phyloP scores from a whole-genome alignment of 1,139 yeast genomes.

The Hyphopichia burtonii region DNA sequence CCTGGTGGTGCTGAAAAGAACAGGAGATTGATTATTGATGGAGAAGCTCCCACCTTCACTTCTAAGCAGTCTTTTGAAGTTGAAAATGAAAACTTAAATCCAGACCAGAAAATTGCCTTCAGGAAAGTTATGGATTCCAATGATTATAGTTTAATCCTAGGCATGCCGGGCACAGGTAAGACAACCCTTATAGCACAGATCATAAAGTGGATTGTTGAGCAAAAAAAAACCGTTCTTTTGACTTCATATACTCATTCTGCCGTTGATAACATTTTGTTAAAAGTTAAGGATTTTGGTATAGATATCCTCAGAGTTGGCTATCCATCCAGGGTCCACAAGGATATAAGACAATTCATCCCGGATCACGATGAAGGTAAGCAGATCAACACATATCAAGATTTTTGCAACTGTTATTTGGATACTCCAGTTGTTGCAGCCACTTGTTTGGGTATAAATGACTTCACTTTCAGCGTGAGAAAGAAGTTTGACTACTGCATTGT shows the following conservation, averaged over 20 bases:
- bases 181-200: slow-evolving; percentile 86
- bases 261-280: slow-evolving; percentile 84
- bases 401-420: slow-evolving; percentile 43
- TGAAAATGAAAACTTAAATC: slow-evolving; percentile 32
- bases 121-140: slow-evolving; percentile 60
- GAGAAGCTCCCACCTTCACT: slow-evolving; percentile 28
- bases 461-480: slow-evolving; percentile 53
- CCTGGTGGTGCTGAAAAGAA: slow-evolving; percentile 53
- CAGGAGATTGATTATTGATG: slow-evolving; percentile 63
- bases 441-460: slow-evolving; percentile 73
- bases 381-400: slow-evolving; percentile 45
- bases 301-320: slow-evolving; percentile 62
- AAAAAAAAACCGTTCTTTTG: slow-evolving; percentile 67
- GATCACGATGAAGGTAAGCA: slow-evolving; percentile 29
- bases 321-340: slow-evolving; percentile 58
- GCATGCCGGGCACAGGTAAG: slow-evolving; percentile 99
- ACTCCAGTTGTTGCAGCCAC: slow-evolving; percentile 87
- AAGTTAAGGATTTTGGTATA: slow-evolving; percentile 50
- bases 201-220: slow-evolving; percentile 56
- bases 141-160: slow-evolving; percentile 79
- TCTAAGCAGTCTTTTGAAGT: background rate
- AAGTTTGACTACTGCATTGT: slow-evolving; percentile 89
- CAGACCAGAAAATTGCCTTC: slow-evolving; percentile 71
- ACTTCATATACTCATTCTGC: slow-evolving; percentile 95
- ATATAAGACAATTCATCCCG: slow-evolving; percentile 55